These are phyloP conservation scores for Dichotomocladium elegans DNA, from an alignment of 371 early-diverging fungal species.

Conservation along the genomic window DNA sequence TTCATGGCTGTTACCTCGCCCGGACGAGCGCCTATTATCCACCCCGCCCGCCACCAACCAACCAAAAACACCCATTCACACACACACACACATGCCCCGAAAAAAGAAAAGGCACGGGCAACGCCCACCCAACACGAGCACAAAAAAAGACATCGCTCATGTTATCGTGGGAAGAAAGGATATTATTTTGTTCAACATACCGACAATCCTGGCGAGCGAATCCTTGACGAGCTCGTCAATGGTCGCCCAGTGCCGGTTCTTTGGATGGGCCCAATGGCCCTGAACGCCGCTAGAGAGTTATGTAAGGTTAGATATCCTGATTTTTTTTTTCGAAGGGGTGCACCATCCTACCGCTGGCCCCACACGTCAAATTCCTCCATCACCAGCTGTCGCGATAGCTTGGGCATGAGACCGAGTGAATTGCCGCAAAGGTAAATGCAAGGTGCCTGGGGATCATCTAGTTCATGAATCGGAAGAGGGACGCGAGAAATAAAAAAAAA, in stretches of 20 bases:
- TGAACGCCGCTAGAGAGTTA: slow-evolving; percentile 69
- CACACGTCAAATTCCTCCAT: slow-evolving; percentile 89
- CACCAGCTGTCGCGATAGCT: slow-evolving; percentile 60
- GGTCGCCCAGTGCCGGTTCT: slow-evolving; percentile 85
- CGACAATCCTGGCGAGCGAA: slow-evolving; percentile 74
- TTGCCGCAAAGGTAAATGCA: slow-evolving; percentile 90
- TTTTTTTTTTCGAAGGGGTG: too few species aligned
- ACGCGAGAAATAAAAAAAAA: too few species aligned
- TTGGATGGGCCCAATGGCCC: slow-evolving; percentile 84
- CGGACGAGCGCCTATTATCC: slow-evolving; percentile 63
- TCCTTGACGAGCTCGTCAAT: slow-evolving; percentile 78
- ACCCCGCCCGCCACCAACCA: not conserved
- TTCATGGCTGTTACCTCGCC: slow-evolving; percentile 90
- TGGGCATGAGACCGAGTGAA: slow-evolving; percentile 89
- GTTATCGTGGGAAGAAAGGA: not conserved
- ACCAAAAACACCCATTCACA: too few species aligned
- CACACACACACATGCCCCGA: too few species aligned
- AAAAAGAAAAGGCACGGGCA: too few species aligned
- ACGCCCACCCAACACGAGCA: too few species aligned
- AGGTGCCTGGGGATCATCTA: slow-evolving; percentile 28
- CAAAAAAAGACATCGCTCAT: too few species aligned
- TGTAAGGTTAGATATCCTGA: too few species aligned
- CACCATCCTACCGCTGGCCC: slow-evolving; percentile 52
- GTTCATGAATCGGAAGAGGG: too few species aligned
- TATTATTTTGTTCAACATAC: slow-evolving; percentile 39